These are phyloP conservation scores for Penicillium crustosum DNA, from an alignment of 2,329 filamentous ascomycete species.

Conservation along the genomic window DNA sequence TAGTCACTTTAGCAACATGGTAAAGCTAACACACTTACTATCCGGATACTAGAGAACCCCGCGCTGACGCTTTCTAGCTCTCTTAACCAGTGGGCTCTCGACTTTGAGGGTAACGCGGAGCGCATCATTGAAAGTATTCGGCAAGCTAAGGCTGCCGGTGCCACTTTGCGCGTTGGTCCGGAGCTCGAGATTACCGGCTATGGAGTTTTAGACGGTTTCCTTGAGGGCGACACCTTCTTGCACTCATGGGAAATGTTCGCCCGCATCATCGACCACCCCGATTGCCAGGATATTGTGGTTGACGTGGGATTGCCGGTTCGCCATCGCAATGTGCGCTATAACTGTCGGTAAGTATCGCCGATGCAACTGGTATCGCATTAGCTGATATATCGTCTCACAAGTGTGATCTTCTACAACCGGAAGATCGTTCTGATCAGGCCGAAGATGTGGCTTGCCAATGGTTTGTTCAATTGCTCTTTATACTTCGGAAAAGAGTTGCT, in stretches of 20 bases:
- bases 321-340: conserved; percentile 64
- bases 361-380: background rate
- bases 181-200: conserved; percentile 56
- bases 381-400: conserved; percentile 6
- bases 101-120: conserved; percentile 63
- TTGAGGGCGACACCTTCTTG: conserved; percentile 58
- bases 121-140: conserved; percentile 65
- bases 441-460: conserved; percentile 69
- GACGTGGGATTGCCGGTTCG: conserved; percentile 53
- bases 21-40: conserved; percentile 7
- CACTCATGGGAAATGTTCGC: conserved; percentile 64
- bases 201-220: conserved; percentile 62
- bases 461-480: conserved; percentile 7
- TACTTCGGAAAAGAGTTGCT: background rate
- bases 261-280: conserved; percentile 60
- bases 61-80: conserved; percentile 25
- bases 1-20: conserved; percentile 48
- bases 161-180: conserved; percentile 61
- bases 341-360: conserved; percentile 50
- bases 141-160: conserved; percentile 59
- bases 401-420: conserved; percentile 62
- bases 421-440: conserved; percentile 71
- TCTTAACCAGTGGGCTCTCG: conserved; percentile 55
- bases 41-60: background rate
- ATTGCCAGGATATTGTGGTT: conserved; percentile 22